phyloP scores from a whole-genome alignment of 768 basidiomycete genomes.

The Russula griseocarnosa region DNA sequence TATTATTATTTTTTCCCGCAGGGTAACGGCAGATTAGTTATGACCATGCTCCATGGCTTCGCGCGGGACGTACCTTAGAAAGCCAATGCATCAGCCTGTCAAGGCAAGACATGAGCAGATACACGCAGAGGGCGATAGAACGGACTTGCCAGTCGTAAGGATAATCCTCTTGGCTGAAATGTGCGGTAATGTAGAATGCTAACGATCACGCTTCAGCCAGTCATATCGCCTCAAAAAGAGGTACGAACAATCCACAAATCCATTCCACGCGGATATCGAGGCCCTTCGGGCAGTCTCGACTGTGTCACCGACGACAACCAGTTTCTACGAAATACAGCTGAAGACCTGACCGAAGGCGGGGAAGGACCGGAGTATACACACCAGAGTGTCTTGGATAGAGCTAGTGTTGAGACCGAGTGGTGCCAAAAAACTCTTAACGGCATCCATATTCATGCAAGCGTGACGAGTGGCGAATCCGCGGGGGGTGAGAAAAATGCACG shows the following conservation, averaged over 20 bases:
- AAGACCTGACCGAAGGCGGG: background rate
- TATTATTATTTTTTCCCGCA: constrained; percentile 22
- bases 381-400: constrained; percentile 76
- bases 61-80: constrained; percentile 54
- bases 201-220: constrained; percentile 22
- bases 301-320: constrained; percentile 85
- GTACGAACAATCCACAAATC: constrained; percentile 76
- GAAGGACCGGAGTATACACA: constrained; percentile 35
- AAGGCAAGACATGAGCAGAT: constrained; percentile 16
- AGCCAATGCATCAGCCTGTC: constrained; percentile 88
- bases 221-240: background rate
- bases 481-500: constrained; percentile 13
- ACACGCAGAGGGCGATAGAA: constrained; percentile 1
- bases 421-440: constrained; percentile 65
- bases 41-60: background rate
- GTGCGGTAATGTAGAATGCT: constrained; percentile 88
- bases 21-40: constrained; percentile 6
- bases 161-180: constrained; percentile 84
- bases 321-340: constrained; percentile 52
- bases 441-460: constrained; percentile 49
- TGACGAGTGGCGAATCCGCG: constrained; percentile 23
- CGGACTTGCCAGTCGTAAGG: constrained; percentile 71
- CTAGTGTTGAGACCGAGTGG: constrained; percentile 61
- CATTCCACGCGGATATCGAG: constrained; percentile 83
- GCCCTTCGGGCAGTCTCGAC: constrained; percentile 80